A percentile compares a stretch with the other conserved stretches of the same genome.
Conservation (phyloP, 805 yeast genomes). For the Saccharomyces jurei region DNA sequence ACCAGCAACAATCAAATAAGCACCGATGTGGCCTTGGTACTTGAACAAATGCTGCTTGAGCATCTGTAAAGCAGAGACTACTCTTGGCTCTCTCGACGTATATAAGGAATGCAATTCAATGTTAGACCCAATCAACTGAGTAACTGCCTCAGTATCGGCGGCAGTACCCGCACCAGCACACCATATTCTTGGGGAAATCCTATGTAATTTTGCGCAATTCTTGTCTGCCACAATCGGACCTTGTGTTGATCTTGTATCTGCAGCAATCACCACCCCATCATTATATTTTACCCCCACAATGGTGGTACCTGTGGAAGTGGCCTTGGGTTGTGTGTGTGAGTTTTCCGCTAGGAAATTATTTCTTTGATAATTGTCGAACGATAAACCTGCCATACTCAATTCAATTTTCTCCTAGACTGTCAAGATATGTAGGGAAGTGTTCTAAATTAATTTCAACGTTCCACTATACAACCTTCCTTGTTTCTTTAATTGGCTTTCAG, state of each 20-base stretch:
- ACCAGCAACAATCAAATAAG: constrained; percentile 96
- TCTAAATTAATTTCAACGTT: not conserved
- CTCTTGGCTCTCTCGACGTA: constrained; percentile 82
- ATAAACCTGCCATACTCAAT: constrained; percentile 69
- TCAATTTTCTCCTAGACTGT: not conserved
- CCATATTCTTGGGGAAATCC: constrained; percentile 88
- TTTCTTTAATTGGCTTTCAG: not conserved
- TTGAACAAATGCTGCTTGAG: constrained; percentile 92
- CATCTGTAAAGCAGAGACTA: constrained; percentile 85
- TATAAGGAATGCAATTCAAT: constrained; percentile 82
- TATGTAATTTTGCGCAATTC: constrained; percentile 91
- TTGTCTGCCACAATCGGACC: constrained; percentile 97
- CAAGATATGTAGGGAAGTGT: not conserved
- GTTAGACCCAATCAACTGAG: constrained; percentile 85
- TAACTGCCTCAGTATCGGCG: constrained; percentile 97
- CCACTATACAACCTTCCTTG: not conserved
- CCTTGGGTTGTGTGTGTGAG: constrained; percentile 73
- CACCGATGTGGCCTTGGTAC: constrained; percentile 96
- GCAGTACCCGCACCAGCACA: constrained; percentile 99
- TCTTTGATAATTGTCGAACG: constrained; percentile 90
- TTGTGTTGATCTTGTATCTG: constrained; percentile 96
- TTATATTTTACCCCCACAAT: constrained; percentile 92
- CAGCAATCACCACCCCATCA: constrained; percentile 95
- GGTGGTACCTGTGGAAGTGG: constrained; percentile 98
- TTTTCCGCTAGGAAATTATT: constrained; percentile 63